phyloP scores from a whole-genome alignment of 108 stramenopile species.

The Aurantiochytrium sp. region DNA sequence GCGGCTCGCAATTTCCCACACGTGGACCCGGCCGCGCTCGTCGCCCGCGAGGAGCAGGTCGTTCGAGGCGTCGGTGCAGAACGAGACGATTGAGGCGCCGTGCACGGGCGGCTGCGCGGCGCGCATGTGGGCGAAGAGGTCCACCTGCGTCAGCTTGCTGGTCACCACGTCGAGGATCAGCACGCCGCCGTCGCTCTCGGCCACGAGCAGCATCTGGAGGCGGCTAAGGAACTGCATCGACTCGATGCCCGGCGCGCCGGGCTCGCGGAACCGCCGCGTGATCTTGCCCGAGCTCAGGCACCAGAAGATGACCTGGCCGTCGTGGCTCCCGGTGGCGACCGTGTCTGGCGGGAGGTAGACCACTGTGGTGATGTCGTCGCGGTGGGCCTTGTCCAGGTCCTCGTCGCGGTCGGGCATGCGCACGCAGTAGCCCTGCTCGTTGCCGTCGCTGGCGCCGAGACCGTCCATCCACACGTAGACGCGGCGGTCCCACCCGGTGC shows the following conservation, averaged over 20 bases:
- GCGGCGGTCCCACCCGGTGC: slow-evolving; percentile 44
- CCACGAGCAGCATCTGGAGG: not conserved
- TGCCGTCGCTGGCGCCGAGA: not conserved
- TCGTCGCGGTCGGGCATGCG: not conserved
- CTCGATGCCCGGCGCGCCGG: not conserved
- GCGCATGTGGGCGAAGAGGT: not conserved
- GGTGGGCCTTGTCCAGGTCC: slow-evolving; percentile 26
- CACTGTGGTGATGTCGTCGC: slow-evolving; percentile 41
- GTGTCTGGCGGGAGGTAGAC: slow-evolving; percentile 34
- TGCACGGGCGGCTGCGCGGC: not conserved
- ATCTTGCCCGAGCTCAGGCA: slow-evolving; percentile 33
- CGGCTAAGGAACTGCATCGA: slow-evolving; percentile 26
- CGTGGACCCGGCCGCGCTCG: not conserved
- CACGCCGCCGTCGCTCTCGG: slow-evolving; percentile 22
- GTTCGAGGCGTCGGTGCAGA: not conserved
- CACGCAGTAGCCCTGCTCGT: slow-evolving; percentile 18
- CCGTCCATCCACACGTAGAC: slow-evolving; percentile 39
- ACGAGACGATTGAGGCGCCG: not conserved
- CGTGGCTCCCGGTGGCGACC: slow-evolving; percentile 45
- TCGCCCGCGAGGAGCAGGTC: not conserved
- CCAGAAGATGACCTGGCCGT: slow-evolving; percentile 47
- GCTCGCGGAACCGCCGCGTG: not conserved
- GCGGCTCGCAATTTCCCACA: not conserved
- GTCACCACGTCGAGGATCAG: not conserved
- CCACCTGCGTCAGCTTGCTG: not conserved